Base-by-base conservation (phyloP, 768 basidiomycete genomes). In the Boletus rubroflammeus region DNA sequence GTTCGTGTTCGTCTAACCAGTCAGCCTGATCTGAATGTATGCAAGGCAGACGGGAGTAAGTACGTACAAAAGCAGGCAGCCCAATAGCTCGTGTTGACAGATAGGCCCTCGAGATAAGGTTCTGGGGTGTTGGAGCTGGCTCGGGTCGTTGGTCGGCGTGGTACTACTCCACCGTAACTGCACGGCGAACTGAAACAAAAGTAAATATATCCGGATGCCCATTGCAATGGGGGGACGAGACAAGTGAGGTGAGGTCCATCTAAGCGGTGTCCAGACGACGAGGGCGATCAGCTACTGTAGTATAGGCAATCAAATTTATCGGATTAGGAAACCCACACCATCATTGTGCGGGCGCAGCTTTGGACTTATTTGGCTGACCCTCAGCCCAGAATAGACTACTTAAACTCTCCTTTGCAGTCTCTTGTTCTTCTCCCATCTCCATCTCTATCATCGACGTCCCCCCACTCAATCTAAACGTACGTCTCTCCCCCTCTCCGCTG, bases 331-430 rank as follows among this genome's bases (percentile, higher is more conserved):
- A 25, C n/a, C 31, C 11, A 28, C 38, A 38, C 40, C 40, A 25
- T 34, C 45, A 32, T 46, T 32, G 45, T 47, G 5, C 51, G 38
- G 50, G 54, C 58, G 52, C 47, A 36, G 25, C 10, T 69, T 71
- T 70, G 65, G 44, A 25, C n/a, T 50, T 70, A 28, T 72, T 72
- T 70, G 69, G 58, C n/a, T 6, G 21, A 54, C 68, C 69, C 69
- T 70, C 51, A 56, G 58, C 69, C 69, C 69, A 63, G 47, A 52
- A 56, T 50, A 13, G 42, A 56, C 58, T 70, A 70, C 69, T 72
- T 70, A 72, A 72, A 63, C 59, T 38, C 47, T 10, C 50, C 25
- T 23, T 14, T 26, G 51, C 49, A 1, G 14, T n/a, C 3, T 10
- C 29, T 58, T 45, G 52, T 47, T 53, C 59, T 26, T 54, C 58